phyloP scores from a whole-genome alignment of 139 green algal genomes.

The Coccomyxa sp. region DNA sequence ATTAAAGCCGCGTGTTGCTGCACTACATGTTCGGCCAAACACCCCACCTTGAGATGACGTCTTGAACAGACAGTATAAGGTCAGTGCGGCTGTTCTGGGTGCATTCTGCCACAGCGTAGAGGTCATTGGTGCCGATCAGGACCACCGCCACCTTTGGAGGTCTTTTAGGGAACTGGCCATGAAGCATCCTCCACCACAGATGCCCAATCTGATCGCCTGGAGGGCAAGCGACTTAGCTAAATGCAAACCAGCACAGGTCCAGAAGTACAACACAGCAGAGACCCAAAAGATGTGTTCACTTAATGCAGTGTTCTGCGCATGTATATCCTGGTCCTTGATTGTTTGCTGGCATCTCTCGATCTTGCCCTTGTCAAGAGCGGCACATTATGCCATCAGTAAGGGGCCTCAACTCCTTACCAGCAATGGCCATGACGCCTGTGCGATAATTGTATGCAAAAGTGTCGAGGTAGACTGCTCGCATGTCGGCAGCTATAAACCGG shows the following conservation, averaged over 20 bases:
- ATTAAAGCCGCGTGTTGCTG: neutral
- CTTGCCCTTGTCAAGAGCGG: too few species aligned
- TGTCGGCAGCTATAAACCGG: neutral
- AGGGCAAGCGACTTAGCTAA: neutral
- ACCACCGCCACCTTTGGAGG: conserved; percentile 26
- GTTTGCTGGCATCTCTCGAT: too few species aligned
- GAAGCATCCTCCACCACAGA: conserved; percentile 34
- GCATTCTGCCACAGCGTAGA: neutral
- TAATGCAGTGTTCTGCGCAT: too few species aligned
- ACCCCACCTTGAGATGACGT: neutral
- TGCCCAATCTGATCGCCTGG: conserved; percentile 39
- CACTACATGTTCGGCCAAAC: neutral
- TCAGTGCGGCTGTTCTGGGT: neutral
- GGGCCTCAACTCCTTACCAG: neutral
- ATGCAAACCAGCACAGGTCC: too few species aligned
- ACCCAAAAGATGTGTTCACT: too few species aligned
- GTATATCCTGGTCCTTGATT: too few species aligned
- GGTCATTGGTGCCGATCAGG: conserved; percentile 29
- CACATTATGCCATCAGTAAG: too few species aligned
- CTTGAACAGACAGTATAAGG: neutral
- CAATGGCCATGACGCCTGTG: neutral
- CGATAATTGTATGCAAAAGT: neutral
- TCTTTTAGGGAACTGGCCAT: conserved; percentile 24
- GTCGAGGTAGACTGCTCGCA: neutral
- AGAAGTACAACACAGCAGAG: too few species aligned